Base-by-base conservation (phyloP, 2,329 filamentous ascomycete species). In the Diaporthe vaccinii region DNA sequence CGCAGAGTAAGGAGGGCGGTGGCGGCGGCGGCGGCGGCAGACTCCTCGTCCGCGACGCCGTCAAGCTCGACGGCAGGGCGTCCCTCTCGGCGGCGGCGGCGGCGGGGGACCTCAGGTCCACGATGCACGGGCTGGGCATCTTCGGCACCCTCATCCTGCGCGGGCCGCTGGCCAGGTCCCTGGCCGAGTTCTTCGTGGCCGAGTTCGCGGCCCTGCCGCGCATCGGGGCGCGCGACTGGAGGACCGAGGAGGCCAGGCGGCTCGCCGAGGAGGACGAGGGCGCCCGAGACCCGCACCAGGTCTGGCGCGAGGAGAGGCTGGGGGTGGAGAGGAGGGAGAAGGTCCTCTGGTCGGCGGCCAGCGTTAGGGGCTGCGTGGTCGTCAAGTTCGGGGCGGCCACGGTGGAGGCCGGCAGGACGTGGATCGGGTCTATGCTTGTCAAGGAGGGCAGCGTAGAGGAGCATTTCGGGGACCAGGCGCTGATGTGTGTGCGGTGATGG, bases 381-480 rank as follows among this genome's bases (percentile, higher is more conserved):
- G 93, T 98, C 79, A 98, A 98, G 83, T 97, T 98, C 82, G 95
- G 94, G 1, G 94, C 96, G 1, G 89, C 88, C 73, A 93, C 93
- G 59, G 93, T 98, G 34, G 95, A 98, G 82, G 93, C 93, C 36
- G 95, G 93, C 5, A 91, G 94, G 78, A 86, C 90, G 62, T 98
- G 96, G 95, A 88, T 98, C 75, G 91, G 92, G 14, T 88, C 88
- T 9, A 94, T 98, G 90, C 85, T 98, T 62, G 84, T 87, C 61
- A 89, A 91, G 77, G 95, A 98, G 82, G 94, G 94, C 1, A 96
- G 91, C 77, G 87, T 98, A 14, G 85, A 89, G 22, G 83, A 85
- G 70, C 85, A 90, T 17, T 98, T 98, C 86, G 96, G 96, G 2
- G 93, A 95, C 73, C 91, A 96, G 79, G 92, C 95, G 5, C 82